Evolutionary conservation across 2,329 filamentous ascomycete species (phyloP).

Genomic region (Alternaria metachromatica): DNA sequence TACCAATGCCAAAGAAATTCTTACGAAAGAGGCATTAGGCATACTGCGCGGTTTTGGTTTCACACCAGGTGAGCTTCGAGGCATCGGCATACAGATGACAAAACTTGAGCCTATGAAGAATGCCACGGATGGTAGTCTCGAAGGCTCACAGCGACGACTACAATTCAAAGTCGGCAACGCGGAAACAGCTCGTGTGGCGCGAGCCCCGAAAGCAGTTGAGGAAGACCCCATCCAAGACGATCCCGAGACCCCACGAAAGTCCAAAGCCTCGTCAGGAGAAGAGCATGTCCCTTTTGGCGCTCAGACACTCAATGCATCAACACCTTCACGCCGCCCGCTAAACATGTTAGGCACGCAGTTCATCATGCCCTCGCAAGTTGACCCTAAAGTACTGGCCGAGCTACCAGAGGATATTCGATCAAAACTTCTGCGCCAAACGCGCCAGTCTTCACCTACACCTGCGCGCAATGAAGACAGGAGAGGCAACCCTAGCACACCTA

Average conservation of each 20-base stretch:
- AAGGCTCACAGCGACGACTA: conserved; percentile 80
- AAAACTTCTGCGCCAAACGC: conserved; percentile 63
- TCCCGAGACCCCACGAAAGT: conserved; percentile 49
- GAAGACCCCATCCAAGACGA: conserved; percentile 57
- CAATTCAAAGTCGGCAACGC: conserved; percentile 68
- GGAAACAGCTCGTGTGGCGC: conserved; percentile 32
- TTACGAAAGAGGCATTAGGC: conserved; percentile 84
- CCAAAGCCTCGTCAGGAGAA: conserved; percentile 28
- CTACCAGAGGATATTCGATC: conserved; percentile 83
- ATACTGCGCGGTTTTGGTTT: conserved; percentile 83
- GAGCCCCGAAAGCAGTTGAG: conserved; percentile 27
- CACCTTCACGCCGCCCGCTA: conserved; percentile 67
- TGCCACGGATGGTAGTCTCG: conserved; percentile 57
- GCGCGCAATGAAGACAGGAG: conserved; percentile 6
- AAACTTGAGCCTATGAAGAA: conserved; percentile 82
- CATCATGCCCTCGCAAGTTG: conserved; percentile 82
- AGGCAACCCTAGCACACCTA: conserved; percentile 18
- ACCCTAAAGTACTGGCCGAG: conserved; percentile 81
- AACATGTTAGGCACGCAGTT: conserved; percentile 92
- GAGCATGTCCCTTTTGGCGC: conserved; percentile 49
- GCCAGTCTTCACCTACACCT: conserved; percentile 38
- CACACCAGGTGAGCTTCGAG: conserved; percentile 89
- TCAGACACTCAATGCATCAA: conserved; percentile 51
- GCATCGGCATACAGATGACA: conserved; percentile 90
- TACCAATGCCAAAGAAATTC: conserved; percentile 73